A percentile compares a stretch with the other conserved stretches of the same genome.
Evolutionary conservation across 2,329 filamentous ascomycete species (phyloP).

Genomic region (Stachybotrys echinatus): DNA sequence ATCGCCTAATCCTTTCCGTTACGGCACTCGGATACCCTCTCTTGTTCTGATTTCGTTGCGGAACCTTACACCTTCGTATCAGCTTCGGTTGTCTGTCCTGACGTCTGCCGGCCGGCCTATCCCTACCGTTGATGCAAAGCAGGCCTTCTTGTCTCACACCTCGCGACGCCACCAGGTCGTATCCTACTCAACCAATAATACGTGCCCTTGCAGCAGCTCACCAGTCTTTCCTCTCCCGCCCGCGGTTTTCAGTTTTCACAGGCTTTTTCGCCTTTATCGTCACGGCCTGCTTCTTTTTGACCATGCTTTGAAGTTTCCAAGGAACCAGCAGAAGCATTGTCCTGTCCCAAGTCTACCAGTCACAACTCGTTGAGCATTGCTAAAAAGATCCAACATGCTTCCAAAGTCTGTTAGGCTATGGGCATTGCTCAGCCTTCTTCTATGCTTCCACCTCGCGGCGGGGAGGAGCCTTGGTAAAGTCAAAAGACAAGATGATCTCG

Average conservation of each 20-base stretch:
- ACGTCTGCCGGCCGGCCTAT: neutral
- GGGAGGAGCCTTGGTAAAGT: constrained; percentile 25
- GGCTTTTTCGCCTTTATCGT: neutral
- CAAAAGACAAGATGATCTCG: constrained; percentile 25
- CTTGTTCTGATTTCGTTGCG: neutral
- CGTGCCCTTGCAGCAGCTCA: neutral
- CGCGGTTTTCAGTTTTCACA: neutral
- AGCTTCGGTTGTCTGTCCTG: neutral
- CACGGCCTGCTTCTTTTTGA: neutral
- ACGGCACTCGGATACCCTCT: neutral
- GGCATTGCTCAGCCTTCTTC: constrained; percentile 31
- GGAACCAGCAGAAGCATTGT: neutral
- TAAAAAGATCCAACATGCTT: constrained; percentile 22
- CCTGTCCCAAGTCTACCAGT: neutral
- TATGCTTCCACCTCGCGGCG: constrained; percentile 30
- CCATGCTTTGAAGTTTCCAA: neutral
- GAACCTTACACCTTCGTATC: neutral
- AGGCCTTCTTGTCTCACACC: neutral
- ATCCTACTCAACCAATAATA: neutral
- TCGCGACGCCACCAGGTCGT: neutral
- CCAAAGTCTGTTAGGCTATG: constrained; percentile 24
- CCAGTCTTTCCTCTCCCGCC: neutral
- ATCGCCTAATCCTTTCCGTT: neutral
- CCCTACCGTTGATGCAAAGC: neutral
- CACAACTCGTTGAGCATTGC: neutral